phyloP scores from a whole-genome alignment of 2,329 filamentous ascomycete genomes.

The Celoporthe dispersa region DNA sequence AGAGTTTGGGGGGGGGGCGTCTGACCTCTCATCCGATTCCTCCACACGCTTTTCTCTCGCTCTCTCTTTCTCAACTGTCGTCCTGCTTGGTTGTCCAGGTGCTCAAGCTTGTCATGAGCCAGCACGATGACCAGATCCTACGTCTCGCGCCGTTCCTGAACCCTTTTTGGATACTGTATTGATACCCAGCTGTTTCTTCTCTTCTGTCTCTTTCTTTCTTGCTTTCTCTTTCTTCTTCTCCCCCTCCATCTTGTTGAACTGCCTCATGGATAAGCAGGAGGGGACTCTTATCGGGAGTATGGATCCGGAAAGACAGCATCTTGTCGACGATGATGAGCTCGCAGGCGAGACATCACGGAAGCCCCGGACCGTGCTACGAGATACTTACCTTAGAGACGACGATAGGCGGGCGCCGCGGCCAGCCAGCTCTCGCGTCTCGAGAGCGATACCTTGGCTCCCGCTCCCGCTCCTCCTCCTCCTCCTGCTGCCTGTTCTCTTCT shows the following conservation, averaged over 20 bases:
- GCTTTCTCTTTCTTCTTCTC: not conserved
- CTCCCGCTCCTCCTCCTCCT: slow-evolving; percentile 3
- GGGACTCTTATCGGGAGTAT: not conserved
- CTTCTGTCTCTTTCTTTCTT: not conserved
- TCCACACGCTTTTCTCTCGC: not conserved
- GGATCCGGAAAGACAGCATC: not conserved
- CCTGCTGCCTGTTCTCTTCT: slow-evolving; percentile 3
- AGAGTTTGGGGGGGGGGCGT: not conserved
- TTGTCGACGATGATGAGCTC: slow-evolving; percentile 3
- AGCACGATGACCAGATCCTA: not conserved
- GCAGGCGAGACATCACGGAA: not conserved
- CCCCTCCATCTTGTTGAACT: not conserved
- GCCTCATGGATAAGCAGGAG: slow-evolving; percentile 7
- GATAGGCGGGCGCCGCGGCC: not conserved
- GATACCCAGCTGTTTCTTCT: slow-evolving; percentile 1
- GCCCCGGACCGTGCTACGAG: not conserved
- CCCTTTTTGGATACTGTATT: not conserved
- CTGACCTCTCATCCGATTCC: too few species aligned
- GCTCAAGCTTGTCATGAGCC: not conserved
- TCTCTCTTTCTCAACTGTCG: not conserved
- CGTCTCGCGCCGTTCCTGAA: not conserved
- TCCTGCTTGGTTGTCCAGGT: not conserved
- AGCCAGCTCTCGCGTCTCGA: not conserved
- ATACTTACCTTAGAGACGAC: not conserved
- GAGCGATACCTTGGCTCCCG: not conserved